Evolutionary conservation across 1,284 basidiomycete genomes (phyloP), one percentile per base, ranked within the genome.

Genomic region (Pyrrhoderma lamaoense): DNA sequence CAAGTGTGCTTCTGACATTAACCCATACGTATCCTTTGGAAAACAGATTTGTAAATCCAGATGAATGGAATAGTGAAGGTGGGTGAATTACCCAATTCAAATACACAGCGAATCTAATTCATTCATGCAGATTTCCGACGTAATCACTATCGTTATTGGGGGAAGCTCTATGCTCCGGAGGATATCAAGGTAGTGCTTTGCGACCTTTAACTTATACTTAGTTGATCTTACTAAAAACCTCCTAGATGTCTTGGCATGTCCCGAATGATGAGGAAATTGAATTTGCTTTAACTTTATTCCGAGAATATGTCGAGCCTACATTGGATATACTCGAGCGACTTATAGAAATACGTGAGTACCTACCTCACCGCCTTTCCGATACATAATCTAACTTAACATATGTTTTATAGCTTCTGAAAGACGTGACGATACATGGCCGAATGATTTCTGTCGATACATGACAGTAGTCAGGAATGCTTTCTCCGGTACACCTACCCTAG

Each of bases 11-110:
- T 31, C 72, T 85, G 36, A 86, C 89, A 0, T 69, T 94, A 42
- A 87, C 86, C 0, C 82, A 89, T 53, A 84, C 87, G 5, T 95
- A 93, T 68, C 85, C 89, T 3, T 65, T 79, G 45, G 92, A 95
- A 62, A 87, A 89, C 66, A 83, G 82, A 54, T 89, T 91, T 59
- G 82, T 90, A 44, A 94, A 94, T 60, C 75, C 79, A 0, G 77
- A 83, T 8, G 86, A 89, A 59, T 91, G 89, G 85, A 66, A 76
- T 3, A 86, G 83, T 59, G 73, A 83, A 62, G 82, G 89, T 88
- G 53, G 45, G 11, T 31, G 11, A 31, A 5, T 31, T 31, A 5
- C 11, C 13, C 23, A 11, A 11, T 14, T 21, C 42, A 23, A 16
- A n/a, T 34, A 27, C 13, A n/a, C 0, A 11, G 47, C 22, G 1